Evolutionary conservation across 371 early-diverging fungal genomes (phyloP), one percentile per base, ranked within the genome.

Genomic region (Mucor irregularis): DNA sequence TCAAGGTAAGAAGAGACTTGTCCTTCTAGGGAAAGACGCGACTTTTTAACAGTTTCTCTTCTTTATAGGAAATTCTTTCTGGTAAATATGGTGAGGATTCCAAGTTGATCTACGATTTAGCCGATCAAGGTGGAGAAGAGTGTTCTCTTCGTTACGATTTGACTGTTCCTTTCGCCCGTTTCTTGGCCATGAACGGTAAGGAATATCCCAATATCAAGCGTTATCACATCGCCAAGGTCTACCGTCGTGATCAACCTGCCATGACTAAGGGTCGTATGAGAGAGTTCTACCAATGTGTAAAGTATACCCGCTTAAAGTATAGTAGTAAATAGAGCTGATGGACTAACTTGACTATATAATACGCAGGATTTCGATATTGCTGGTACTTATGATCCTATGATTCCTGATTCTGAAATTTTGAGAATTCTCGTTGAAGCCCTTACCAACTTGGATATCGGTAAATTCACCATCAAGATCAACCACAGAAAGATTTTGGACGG

Each of bases 31-130:
- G 10, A 35, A n/a, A n/a, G n/a, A n/a, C n/a, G n/a, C n/a, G 6
- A 31, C 17, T 35, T 6, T 3, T 40, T 7, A 53, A 10, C 25
- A 10, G 3, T 49, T 7, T n/a, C n/a, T n/a, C n/a, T n/a, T n/a
- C n/a, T n/a, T 10, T 16, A 35, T 58, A 79, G 81, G 96, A 97
- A 65, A 95, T 99, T 56, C 86, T 99, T 33, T 66, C 90, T n/a
- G 97, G 98, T 59, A 99, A 99, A 75, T 99, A 99, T 66, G 99
- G 99, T 26, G 99, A 99, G 73, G 99, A 99, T 83, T 88, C 90
- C 69, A 99, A 99, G 79, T 84, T 99, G 54, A 99, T 99, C 62
- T 99, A 96, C 66, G 98, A 99, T 69, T 81, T 99, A 45, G 89
- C 92, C 62, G 98, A 99, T 73, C 99, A 99, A 70, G 99, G 99